phyloP scores from a whole-genome alignment of 139 green algal species.

The Monoraphidium neglectum region DNA sequence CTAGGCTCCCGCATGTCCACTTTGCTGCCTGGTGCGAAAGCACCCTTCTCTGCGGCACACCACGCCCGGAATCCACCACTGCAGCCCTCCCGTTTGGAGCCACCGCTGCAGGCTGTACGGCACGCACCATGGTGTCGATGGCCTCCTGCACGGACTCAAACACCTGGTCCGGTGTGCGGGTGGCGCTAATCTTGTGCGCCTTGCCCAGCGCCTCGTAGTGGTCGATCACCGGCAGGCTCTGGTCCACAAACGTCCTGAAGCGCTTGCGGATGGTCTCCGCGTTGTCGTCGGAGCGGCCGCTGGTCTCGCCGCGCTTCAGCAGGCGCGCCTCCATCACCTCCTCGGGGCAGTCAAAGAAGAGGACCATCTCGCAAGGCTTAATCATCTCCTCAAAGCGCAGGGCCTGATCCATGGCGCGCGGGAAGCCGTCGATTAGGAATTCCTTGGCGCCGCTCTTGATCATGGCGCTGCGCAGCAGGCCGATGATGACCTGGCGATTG shows the following conservation, averaged over 20 bases:
- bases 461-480: constrained; percentile 78
- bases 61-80: no score
- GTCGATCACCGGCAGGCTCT: constrained; percentile 84
- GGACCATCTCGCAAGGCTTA: constrained; percentile 53
- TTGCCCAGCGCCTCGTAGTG: constrained; percentile 78
- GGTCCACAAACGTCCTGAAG: constrained; percentile 89
- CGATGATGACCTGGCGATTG: constrained; percentile 69
- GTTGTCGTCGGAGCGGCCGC: constrained; percentile 95
- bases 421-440: constrained; percentile 95
- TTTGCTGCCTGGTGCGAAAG: no score
- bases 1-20: no score
- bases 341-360: constrained; percentile 86
- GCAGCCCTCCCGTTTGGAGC: no score
- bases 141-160: constrained; percentile 33
- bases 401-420: constrained; percentile 83
- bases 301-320: constrained; percentile 84
- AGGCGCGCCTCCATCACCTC: constrained; percentile 89
- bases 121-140: constrained; percentile 18
- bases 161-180: constrained; percentile 28
- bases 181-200: constrained; percentile 27
- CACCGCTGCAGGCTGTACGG: no score
- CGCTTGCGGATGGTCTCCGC: constrained; percentile 92
- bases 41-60: no score
- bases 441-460: constrained; percentile 41
- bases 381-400: constrained; percentile 68